Evolutionary conservation across 306 rosid genomes (phyloP).

Genomic region (Castanopsis chinensis): DNA sequence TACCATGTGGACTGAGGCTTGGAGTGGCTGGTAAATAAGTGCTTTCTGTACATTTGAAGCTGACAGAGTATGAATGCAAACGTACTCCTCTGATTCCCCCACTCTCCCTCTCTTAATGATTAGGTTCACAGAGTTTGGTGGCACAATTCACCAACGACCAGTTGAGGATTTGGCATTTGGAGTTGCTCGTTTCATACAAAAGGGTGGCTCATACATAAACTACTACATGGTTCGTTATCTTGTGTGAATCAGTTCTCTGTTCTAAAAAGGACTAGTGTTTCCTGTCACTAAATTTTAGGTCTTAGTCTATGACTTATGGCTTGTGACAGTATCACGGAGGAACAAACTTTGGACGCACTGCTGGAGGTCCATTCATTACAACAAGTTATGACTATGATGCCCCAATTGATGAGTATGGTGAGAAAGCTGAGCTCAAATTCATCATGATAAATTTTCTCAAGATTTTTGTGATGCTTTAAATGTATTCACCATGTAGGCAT

Average conservation of each 20-base stretch:
- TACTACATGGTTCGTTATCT: constrained; percentile 87
- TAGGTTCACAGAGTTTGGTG: constrained; percentile 95
- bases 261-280: constrained; percentile 1
- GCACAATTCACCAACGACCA: constrained; percentile 67
- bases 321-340: constrained; percentile 91
- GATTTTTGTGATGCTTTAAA: constrained; percentile 3
- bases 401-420: constrained; percentile 95
- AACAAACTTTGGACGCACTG: constrained; percentile 94
- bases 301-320: constrained; percentile 19
- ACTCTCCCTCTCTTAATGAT: constrained; percentile 1
- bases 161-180: constrained; percentile 92
- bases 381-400: constrained; percentile 96
- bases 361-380: constrained; percentile 96
- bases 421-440: constrained; percentile 28
- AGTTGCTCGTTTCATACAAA: constrained; percentile 87
- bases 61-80: constrained; percentile 6
- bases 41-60: constrained; percentile 2
- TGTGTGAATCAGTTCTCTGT: constrained; percentile 13
- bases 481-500: background rate
- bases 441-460: background rate
- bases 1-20: constrained; percentile 84
- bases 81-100: constrained; percentile 12
- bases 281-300: constrained; percentile 11
- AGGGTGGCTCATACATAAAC: constrained; percentile 80
- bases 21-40: constrained; percentile 93